These are phyloP conservation scores for Calonectria pseudoreteaudii DNA, from an alignment of 2,329 filamentous ascomycete species.

Conservation along the genomic window DNA sequence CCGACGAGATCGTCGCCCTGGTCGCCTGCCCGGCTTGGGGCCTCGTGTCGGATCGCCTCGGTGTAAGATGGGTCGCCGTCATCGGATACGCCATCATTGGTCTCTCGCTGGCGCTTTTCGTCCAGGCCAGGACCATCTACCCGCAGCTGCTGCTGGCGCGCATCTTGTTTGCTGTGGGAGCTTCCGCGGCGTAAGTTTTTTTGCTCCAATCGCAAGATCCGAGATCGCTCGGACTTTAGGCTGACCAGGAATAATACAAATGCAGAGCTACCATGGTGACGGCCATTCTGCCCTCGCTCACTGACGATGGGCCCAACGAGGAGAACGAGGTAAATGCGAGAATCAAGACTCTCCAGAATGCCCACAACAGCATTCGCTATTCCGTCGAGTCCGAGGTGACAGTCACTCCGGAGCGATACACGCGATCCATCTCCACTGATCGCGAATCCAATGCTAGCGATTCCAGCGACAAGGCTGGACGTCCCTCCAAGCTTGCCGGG, in stretches of 20 bases:
- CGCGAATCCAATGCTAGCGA: slow-evolving; percentile 33
- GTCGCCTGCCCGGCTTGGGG: slow-evolving; percentile 86
- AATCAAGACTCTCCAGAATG: slow-evolving; percentile 52
- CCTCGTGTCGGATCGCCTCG: slow-evolving; percentile 79
- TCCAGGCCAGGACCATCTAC: slow-evolving; percentile 88
- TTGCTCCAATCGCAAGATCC: not conserved
- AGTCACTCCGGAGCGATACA: slow-evolving; percentile 76
- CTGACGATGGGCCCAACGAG: slow-evolving; percentile 58
- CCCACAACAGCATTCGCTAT: slow-evolving; percentile 70
- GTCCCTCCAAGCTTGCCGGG: slow-evolving; percentile 78
- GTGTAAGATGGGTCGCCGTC: slow-evolving; percentile 78
- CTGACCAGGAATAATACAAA: slow-evolving; percentile 23
- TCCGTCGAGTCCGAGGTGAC: slow-evolving; percentile 81
- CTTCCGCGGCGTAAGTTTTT: slow-evolving; percentile 80
- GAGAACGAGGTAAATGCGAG: slow-evolving; percentile 41
- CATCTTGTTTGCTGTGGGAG: slow-evolving; percentile 89
- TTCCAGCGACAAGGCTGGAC: slow-evolving; percentile 48
- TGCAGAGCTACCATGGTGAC: slow-evolving; percentile 91
- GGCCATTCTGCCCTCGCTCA: slow-evolving; percentile 83
- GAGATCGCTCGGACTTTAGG: not conserved
- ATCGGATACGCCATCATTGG: slow-evolving; percentile 87
- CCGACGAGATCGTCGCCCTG: slow-evolving; percentile 84
- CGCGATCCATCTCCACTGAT: slow-evolving; percentile 49
- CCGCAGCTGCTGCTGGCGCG: slow-evolving; percentile 88
- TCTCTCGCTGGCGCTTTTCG: slow-evolving; percentile 80